Base-by-base conservation (phyloP, 305 asterid species). In the Solanum hybrid region DNA sequence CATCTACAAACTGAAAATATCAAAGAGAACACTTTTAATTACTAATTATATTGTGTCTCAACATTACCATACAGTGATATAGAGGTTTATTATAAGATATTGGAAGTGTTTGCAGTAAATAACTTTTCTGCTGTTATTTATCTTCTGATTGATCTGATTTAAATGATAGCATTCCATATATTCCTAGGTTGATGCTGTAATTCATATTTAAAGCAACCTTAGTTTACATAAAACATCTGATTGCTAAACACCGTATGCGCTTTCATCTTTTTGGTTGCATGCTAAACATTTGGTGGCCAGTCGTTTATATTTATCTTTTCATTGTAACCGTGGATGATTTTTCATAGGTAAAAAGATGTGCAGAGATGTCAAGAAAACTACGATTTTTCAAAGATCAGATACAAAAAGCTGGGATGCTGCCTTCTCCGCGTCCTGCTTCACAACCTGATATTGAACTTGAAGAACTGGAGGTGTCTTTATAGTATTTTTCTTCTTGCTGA, bases 321-420 rank as follows among this genome's bases (percentile, higher is more conserved):
- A 86, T 45, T 84, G 86, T 78, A 42, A 38, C 35, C 3, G 10
- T 78, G 77, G 19, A 78, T 88, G 86, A 78, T 51, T 78, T 89
- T 88, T 90, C 40, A 40, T 89, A 97, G 99, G 99, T 96, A 81
- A 97, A 97, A 97, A 93, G 98, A 94, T 97, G 99, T 91, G 98
- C 98, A 27, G 99, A 97, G 95, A 97, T 97, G 99, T 95, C 98
- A 88, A 93, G 99, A 90, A 97, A 96, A 92, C 94, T 97, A 45
- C 94, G 98, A 0, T 97, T 95, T 94, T 93, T 97, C 91, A 96
- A 94, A 95, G 99, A 98, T 89, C 99, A 96, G 92, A 95, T 96
- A 86, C 97, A 93, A 88, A 96, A 95, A 95, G 97, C 99, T 88
- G 98, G 98, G 78, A 88, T 96, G 91, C 80, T 89, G 89, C 94